Base-by-base conservation (phyloP, 176 grass and related monocot species). In the Carex kokanica region DNA sequence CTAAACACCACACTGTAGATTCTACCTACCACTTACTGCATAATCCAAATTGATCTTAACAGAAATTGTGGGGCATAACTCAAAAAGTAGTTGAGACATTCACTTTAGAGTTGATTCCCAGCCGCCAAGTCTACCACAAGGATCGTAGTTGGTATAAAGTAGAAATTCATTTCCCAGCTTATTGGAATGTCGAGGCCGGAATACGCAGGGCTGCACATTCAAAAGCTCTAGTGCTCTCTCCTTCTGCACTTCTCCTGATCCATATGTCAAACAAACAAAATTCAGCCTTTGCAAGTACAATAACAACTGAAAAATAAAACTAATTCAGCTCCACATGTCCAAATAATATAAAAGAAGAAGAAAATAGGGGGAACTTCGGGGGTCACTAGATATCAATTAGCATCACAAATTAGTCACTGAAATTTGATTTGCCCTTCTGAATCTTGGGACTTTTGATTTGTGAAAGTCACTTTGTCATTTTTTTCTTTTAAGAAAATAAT, bases 151-250 rank as follows among this genome's bases (percentile, higher is more conserved):
- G 2, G 91, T 95, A 58, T 90, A 99, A 58, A 95, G 40, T 20
- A 83, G 62, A 85, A 99, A 95, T 69, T 90, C 89, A 41, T 95
- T 95, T 55, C 96, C 96, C 16, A 99, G 80, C 54, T 98, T 95
- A 79, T 98, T 98, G 0, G 86, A 87, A 77, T 99, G 96, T 24
- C 51, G 86, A 71, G 96, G 93, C 40, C 75, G 90, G 83, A 99
- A 95, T 18, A 86, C 83, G 1, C 91, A 99, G 15, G 91, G 91
- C 57, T n/a, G 84, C 40, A 86, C 86, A 21, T 95, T 92, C 54
- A 93, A 64, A 81, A 95, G 88, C 86, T 92, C 81, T 23, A 90
- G 47, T 7, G 88, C 96, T 53, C 84, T 89, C 32, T 93, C 88
- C 73, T 67, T 91, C 45, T 95, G 96, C 81, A 95, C 88, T 85